Evolutionary conservation across 148 eudicot genomes (phyloP).

Genomic region (Simmondsia chinensis): DNA sequence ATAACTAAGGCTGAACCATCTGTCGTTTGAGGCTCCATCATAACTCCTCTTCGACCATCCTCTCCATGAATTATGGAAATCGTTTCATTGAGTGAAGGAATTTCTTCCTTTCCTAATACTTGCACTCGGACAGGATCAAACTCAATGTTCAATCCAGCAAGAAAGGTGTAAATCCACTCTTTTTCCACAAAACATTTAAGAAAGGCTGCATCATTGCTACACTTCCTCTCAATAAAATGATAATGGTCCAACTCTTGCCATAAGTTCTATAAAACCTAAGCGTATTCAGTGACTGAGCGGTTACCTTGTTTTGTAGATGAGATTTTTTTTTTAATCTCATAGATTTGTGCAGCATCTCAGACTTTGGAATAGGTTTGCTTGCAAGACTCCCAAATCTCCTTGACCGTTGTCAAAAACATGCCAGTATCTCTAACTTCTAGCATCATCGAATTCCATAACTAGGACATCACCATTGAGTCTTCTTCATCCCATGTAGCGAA

Average conservation of each 20-base stretch:
- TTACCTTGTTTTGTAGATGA: background rate
- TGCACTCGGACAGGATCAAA: no score
- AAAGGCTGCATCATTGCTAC: background rate
- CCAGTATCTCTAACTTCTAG: conserved; percentile 9
- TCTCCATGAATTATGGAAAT: no score
- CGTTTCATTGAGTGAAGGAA: no score
- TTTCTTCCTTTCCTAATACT: no score
- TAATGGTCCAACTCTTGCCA: conserved; percentile 1
- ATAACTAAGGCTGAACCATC: no score
- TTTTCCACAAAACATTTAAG: background rate
- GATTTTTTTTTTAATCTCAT: background rate
- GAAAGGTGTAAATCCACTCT: background rate
- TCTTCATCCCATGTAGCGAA: conserved; percentile 4
- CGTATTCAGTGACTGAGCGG: background rate
- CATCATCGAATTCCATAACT: conserved; percentile 7
- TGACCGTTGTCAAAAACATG: conserved; percentile 8
- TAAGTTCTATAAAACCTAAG: background rate
- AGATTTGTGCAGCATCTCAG: conserved; percentile 4
- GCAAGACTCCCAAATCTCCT: conserved; percentile 5
- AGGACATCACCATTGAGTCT: conserved; percentile 12
- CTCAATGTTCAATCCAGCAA: no score
- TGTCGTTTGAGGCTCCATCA: no score
- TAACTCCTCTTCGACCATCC: no score
- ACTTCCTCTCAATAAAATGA: background rate
- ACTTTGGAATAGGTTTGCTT: conserved; percentile 13